Evolutionary conservation across 345 rosid genomes (phyloP), one percentile per base, ranked within the genome.

Genomic region (Murraya paniculata): DNA sequence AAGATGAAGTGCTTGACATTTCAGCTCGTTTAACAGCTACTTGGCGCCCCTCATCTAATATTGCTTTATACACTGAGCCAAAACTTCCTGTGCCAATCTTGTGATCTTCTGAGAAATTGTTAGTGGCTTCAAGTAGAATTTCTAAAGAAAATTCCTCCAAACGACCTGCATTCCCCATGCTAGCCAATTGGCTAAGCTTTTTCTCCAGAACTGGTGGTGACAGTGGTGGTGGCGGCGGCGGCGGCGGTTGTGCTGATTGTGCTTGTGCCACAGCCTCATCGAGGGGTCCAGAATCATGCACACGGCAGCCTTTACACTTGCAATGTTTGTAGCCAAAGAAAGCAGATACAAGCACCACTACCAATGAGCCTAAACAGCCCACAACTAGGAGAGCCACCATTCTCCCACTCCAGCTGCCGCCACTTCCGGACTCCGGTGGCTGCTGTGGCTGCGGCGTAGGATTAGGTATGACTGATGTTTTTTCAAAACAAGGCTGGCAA

Each of bases 21-120:
- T 90, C 96, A 1, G 97, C 98, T 66, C 97, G 80, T 79, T 94
- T 94, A 79, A 94, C 81, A 0, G 98, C 98, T 4, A 94, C 89
- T 25, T 88, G 85, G 31, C 88, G 91, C 4, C 92, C 96, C 9
- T 89, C 98, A 2, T 80, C 85, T 50, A 94, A 68, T 33, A 74
- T 77, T 2, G 84, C 96, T 1, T 50, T 81, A 77, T 92, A 94
- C 65, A 94, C 97, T 0, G 90, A 86, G 9, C 98, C 97, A 22
- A 92, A 94, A 68, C 98, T 90, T 6, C 98, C 98, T 0, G 84
- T 71, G 45, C 98, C 97, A 0, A 94, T 82, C 81, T 86, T 88
- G 84, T 71, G 79, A 69, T 85, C 88, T 10, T 79, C 80, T 0
- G 94, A 87, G 90, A 94, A 92, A n/a, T 88, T 82, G 36, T 85